A percentile compares a stretch with the other conserved stretches of the same genome.
These are phyloP conservation scores for Asclepias syriaca DNA, from an alignment of 257 asterid genomes.

Conservation along the genomic window DNA sequence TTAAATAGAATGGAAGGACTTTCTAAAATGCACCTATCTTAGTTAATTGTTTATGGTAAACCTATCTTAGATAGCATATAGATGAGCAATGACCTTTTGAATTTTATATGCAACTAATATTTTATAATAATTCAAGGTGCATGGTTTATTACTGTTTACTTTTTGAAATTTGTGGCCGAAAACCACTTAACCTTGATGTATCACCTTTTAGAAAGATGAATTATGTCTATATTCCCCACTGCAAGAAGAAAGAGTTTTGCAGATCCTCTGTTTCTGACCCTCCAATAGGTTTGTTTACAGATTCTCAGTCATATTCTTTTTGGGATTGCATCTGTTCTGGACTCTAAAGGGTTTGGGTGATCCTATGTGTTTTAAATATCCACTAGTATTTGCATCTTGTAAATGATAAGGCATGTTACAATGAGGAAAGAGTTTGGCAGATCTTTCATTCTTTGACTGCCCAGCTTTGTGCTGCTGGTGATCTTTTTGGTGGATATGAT, in stretches of 20 bases:
- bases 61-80: not conserved
- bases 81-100: not conserved
- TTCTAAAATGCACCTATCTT: not conserved
- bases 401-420: not conserved
- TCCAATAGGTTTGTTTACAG: not conserved
- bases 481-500: slow-evolving; percentile 14
- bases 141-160: not conserved
- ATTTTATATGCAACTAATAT: not conserved
- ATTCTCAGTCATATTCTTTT: not conserved
- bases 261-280: not conserved
- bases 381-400: not conserved
- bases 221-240: not conserved
- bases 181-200: not conserved
- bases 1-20: not conserved
- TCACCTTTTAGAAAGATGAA: not conserved
- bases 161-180: not conserved
- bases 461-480: slow-evolving; percentile 16
- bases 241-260: not conserved
- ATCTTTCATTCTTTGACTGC: slow-evolving; percentile 14
- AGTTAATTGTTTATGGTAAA: not conserved
- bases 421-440: slow-evolving; percentile 23
- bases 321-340: not conserved
- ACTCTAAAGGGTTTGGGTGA: not conserved
- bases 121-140: not conserved
- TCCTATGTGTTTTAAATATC: not conserved